A percentile compares a stretch with the other conserved stretches of the same genome.
Conservation (phyloP, 2,329 filamentous ascomycete species). For the Cercospora beticola region DNA sequence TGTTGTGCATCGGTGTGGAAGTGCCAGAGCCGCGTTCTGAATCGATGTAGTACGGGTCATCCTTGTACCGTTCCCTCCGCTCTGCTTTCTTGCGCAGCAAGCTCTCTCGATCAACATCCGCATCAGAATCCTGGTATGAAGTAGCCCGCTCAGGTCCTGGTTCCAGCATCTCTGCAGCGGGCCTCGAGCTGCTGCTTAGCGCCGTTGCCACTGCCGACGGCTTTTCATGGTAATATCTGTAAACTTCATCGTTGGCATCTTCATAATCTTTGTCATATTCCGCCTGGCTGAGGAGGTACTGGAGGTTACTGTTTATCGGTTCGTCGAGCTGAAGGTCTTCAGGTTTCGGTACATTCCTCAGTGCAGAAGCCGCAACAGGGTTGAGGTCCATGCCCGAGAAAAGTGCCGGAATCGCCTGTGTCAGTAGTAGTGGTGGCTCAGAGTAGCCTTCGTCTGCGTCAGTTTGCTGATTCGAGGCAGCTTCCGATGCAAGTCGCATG, state of each 20-base stretch:
- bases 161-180: slow-evolving; percentile 49
- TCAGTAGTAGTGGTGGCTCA: slow-evolving; percentile 79
- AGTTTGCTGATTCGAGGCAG: slow-evolving; percentile 65
- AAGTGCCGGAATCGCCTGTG: slow-evolving; percentile 83
- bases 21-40: slow-evolving; percentile 53
- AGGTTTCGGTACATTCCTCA: slow-evolving; percentile 81
- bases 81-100: slow-evolving; percentile 73
- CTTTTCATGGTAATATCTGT: slow-evolving; percentile 49
- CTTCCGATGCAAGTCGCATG: slow-evolving; percentile 81
- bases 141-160: slow-evolving; percentile 34
- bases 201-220: slow-evolving; percentile 28
- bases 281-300: slow-evolving; percentile 60
- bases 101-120: slow-evolving; percentile 70
- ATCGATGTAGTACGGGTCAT: slow-evolving; percentile 93
- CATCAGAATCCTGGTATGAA: slow-evolving; percentile 48
- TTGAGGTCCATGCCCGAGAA: slow-evolving; percentile 88
- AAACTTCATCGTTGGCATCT: slow-evolving; percentile 46
- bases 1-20: slow-evolving; percentile 76
- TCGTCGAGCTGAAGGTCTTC: slow-evolving; percentile 74
- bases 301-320: slow-evolving; percentile 75
- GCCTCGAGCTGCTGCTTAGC: slow-evolving; percentile 23
- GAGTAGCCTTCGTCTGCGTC: slow-evolving; percentile 61
- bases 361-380: slow-evolving; percentile 79
- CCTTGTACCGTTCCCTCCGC: slow-evolving; percentile 75
- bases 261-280: slow-evolving; percentile 46